Evolutionary conservation across 805 yeast species (phyloP).

Genomic region (Middelhovenomyces tepae): DNA sequence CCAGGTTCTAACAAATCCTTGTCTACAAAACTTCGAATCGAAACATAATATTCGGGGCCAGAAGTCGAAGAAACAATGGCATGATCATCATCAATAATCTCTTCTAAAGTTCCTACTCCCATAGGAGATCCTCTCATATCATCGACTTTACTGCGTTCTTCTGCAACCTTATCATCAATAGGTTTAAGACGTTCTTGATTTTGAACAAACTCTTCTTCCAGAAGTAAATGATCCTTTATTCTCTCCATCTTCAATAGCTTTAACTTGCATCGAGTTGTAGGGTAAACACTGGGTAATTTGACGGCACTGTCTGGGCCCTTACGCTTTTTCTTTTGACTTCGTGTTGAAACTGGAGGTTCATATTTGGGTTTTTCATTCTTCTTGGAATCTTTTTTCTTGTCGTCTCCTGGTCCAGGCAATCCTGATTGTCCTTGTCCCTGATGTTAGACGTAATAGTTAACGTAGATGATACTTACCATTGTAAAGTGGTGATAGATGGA

Average conservation of each 20-base stretch:
- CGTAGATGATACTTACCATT: conserved; percentile 1
- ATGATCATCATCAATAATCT: conserved; percentile 96
- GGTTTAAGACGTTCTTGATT: conserved; percentile 94
- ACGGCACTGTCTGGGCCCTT: conserved; percentile 83
- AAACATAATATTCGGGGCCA: conserved; percentile 95
- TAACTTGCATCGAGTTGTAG: conserved; percentile 88
- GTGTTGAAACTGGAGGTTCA: conserved; percentile 96
- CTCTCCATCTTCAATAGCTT: conserved; percentile 88
- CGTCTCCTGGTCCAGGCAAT: conserved; percentile 25
- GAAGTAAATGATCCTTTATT: conserved; percentile 86
- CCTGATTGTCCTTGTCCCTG: conserved; percentile 30
- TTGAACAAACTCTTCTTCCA: conserved; percentile 93
- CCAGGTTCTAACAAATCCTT: conserved; percentile 95
- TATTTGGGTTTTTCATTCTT: conserved; percentile 66
- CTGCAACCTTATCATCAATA: conserved; percentile 92
- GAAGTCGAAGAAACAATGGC: conserved; percentile 95
- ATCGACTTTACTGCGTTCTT: conserved; percentile 90
- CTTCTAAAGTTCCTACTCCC: conserved; percentile 94
- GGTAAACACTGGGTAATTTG: conserved; percentile 79
- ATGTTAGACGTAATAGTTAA: not conserved
- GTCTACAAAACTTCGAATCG: conserved; percentile 92
- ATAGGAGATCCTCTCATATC: conserved; percentile 94
- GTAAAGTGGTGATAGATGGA: not conserved
- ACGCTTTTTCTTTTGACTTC: conserved; percentile 81
- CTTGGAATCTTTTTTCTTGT: conserved; percentile 24